Evolutionary conservation across 208 protist species (phyloP), one percentile per base, ranked within the genome.

Genomic region (Acanthamoeba rhysodes): DNA sequence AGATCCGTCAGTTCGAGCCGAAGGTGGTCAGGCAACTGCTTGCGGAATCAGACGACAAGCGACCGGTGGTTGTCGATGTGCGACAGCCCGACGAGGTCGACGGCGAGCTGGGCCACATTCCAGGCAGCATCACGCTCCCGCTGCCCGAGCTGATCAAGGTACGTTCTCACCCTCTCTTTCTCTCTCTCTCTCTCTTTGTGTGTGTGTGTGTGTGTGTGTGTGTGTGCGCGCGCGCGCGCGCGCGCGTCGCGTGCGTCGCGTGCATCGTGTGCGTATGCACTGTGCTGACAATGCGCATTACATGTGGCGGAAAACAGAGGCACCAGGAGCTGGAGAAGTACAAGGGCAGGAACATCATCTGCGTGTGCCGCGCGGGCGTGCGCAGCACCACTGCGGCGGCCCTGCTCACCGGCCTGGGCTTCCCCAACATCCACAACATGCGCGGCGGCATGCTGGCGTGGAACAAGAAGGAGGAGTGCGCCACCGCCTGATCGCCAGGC

Each of bases 361-460:
- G 72, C 32, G 72, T 80, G 24, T 80, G 72, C 72, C 72, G 72
- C 72, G 72, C 72, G 12, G 72, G 72, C 29, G 72, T 80, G 8
- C 72, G 72, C 6, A 80, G 72, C 32, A 80, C 72, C 32, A 80
- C 72, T 14, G 72, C 72, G n/a, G 72, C 72, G 32, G 72, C 72
- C 4, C 72, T 80, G 29, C 72, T 80, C 9, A 80, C 72, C 34
- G 72, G 72, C 22, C 72, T 80, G 72, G 72, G 72, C 72, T 80
- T 80, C 72, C 37, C 72, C 72, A 80, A 80, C 24, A 20, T 80
- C 72, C 29, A 80, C 72, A 80, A 80, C 72, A 80, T 80, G 72
- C 29, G 37, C 34, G 72, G 72, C 6, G 72, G 72, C 72, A 80
- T 80, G 72, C 32, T 80, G 72, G 72, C 72, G 8, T 80, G 72